phyloP scores from a whole-genome alignment of 805 yeast genomes.

The Spencermartinsiella europaea region DNA sequence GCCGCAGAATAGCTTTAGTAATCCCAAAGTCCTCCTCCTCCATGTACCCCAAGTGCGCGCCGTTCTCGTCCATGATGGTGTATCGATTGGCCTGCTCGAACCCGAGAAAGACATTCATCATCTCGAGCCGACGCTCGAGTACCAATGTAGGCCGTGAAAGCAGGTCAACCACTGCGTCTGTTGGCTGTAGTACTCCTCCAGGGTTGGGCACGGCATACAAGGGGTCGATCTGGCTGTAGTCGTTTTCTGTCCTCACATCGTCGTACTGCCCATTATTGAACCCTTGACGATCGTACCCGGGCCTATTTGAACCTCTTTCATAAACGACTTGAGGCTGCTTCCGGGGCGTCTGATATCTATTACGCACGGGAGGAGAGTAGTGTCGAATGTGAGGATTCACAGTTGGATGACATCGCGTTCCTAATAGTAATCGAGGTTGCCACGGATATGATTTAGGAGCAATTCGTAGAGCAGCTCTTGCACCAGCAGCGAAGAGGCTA shows the following conservation, averaged over 20 bases:
- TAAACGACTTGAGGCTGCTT: neutral
- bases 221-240: neutral
- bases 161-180: slow-evolving; percentile 57
- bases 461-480: too few species aligned
- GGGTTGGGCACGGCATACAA: slow-evolving; percentile 29
- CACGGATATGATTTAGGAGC: too few species aligned
- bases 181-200: slow-evolving; percentile 47
- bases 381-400: too few species aligned
- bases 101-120: slow-evolving; percentile 81
- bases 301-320: neutral
- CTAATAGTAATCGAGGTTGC: too few species aligned
- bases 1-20: slow-evolving; percentile 68
- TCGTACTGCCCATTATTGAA: neutral
- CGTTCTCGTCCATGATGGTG: slow-evolving; percentile 61
- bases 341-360: neutral
- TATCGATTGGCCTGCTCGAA: slow-evolving; percentile 89
- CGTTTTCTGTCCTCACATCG: neutral
- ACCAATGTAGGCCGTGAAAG: slow-evolving; percentile 78
- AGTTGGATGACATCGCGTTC: too few species aligned
- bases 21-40: slow-evolving; percentile 75
- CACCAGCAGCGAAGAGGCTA: too few species aligned
- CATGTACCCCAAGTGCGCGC: slow-evolving; percentile 74
- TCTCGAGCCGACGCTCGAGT: slow-evolving; percentile 81
- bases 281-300: neutral
- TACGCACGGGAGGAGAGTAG: neutral